Conservation (phyloP, 2,329 filamentous ascomycete species). For the Emmonsiellopsis sp. region DNA sequence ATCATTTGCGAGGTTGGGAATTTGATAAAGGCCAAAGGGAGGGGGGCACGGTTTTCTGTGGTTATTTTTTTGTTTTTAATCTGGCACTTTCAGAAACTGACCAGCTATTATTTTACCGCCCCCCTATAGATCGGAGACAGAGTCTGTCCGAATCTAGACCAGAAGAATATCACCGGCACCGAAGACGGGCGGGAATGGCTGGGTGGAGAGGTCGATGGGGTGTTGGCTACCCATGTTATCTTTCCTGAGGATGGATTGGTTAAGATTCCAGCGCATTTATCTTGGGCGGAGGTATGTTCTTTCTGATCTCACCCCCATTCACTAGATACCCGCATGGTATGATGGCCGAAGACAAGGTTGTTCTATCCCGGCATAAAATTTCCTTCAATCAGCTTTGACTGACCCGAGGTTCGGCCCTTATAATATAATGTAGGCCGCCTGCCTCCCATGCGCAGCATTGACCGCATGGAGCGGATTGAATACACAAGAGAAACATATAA, state of each 20-base stretch:
- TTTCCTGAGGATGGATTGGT: slow-evolving; percentile 30
- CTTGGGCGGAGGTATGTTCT: slow-evolving; percentile 16
- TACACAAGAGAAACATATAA: slow-evolving; percentile 29
- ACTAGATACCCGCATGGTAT: no score
- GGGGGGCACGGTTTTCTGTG: no score
- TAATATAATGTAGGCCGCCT: no score
- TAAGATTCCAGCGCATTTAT: slow-evolving; percentile 29
- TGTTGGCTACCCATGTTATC: slow-evolving; percentile 32
- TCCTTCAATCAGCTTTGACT: no score
- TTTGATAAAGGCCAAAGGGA: slow-evolving; percentile 2
- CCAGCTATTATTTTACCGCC: no score
- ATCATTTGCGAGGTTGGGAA: no score
- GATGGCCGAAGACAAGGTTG: no score
- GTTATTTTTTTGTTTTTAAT: no score
- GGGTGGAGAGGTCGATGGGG: slow-evolving; percentile 36
- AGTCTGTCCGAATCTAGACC: slow-evolving; percentile 31
- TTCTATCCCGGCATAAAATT: no score
- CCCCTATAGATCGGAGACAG: slow-evolving; percentile 21
- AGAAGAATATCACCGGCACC: slow-evolving; percentile 31
- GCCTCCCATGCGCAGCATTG: slow-evolving; percentile 32
- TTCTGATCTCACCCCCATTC: no score
- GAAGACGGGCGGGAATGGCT: slow-evolving; percentile 32
- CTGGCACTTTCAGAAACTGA: no score
- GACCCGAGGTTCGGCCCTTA: slow-evolving; percentile 14
- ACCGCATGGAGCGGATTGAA: slow-evolving; percentile 40